Percentiles rank a stretch among this genome's conserved stretches.
Conservation (phyloP, 441 rosid species). For the Populus hybrid region DNA sequence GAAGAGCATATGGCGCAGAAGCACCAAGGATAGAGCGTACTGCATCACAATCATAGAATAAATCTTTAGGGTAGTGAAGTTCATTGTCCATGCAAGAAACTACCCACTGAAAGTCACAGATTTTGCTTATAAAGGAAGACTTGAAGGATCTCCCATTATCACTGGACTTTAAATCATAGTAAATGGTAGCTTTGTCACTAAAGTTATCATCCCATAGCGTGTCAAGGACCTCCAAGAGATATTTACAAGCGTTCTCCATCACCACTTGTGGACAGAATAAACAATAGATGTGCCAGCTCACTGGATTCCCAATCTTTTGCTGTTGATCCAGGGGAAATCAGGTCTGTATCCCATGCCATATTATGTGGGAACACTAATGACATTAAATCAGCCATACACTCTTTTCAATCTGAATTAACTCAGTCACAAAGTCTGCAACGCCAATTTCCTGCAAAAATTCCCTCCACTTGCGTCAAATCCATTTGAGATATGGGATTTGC, state of each 20-base stretch:
- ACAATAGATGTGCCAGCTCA: conserved; percentile 61
- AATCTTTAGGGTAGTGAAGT: too few relatives aligned
- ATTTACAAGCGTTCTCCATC: conserved; percentile 49
- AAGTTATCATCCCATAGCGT: too few relatives aligned
- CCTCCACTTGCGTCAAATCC: conserved; percentile 73
- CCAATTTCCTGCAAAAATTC: conserved; percentile 83
- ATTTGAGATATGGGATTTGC: conserved; percentile 38
- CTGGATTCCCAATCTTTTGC: conserved; percentile 87
- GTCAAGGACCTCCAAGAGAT: too few relatives aligned
- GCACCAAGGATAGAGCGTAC: too few relatives aligned
- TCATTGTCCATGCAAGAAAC: too few relatives aligned
- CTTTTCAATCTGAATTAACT: conserved; percentile 69
- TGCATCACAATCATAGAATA: too few relatives aligned
- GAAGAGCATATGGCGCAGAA: too few relatives aligned
- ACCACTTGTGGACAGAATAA: conserved; percentile 40
- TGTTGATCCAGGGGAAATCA: conserved; percentile 37
- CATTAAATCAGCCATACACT: conserved; percentile 47
- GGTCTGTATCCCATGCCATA: conserved; percentile 29
- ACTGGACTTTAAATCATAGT: too few relatives aligned
- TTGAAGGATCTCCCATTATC: too few relatives aligned
- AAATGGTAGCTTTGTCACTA: too few relatives aligned
- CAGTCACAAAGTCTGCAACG: conserved; percentile 77
- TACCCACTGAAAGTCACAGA: too few relatives aligned
- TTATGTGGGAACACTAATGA: conserved; percentile 23
- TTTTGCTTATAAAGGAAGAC: too few relatives aligned